Percentiles rank a stretch among this genome's conserved stretches.
Conservation (phyloP, 371 early-diverging fungal genomes). For the Mortierella sp. region DNA sequence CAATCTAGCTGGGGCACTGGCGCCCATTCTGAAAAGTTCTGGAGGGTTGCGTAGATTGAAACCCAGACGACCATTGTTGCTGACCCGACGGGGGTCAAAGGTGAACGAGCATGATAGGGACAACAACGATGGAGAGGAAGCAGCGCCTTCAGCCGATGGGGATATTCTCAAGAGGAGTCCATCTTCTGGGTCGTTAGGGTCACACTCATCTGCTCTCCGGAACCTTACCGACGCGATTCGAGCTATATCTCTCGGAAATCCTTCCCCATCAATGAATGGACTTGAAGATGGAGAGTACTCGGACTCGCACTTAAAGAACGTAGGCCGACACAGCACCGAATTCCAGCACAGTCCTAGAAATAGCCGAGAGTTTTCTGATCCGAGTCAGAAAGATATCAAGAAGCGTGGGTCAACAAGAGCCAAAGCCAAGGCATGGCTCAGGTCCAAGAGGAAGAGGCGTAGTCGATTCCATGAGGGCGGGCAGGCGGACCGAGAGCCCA, state of each 20-base stretch:
- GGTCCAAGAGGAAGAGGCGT: slow-evolving; percentile 33
- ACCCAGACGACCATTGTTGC: slow-evolving; percentile 31
- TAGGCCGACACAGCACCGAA: neutral
- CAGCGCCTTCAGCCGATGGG: neutral
- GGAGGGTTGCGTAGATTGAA: slow-evolving; percentile 24
- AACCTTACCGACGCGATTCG: slow-evolving; percentile 42
- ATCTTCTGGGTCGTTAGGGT: slow-evolving; percentile 10
- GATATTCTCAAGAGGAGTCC: slow-evolving; percentile 8
- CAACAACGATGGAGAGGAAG: slow-evolving; percentile 1
- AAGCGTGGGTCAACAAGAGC: slow-evolving; percentile 39
- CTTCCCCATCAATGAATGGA: slow-evolving; percentile 9
- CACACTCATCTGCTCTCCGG: slow-evolving; percentile 34
- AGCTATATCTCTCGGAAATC: slow-evolving; percentile 42
- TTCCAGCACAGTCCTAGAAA: slow-evolving; percentile 21
- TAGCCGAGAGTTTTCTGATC: slow-evolving; percentile 36
- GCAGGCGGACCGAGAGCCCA: neutral
- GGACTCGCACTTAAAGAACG: neutral
- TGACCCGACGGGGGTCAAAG: slow-evolving; percentile 8
- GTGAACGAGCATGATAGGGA: slow-evolving; percentile 8
- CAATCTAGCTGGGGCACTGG: neutral
- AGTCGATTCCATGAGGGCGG: slow-evolving; percentile 13
- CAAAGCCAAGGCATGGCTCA: slow-evolving; percentile 54
- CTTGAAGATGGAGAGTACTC: neutral
- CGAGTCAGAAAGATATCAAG: slow-evolving; percentile 32
- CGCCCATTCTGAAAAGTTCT: slow-evolving; percentile 4